Evolutionary conservation across 345 rosid species (phyloP), one percentile per base, ranked within the genome.

Genomic region (Moricandia moricandioides): DNA sequence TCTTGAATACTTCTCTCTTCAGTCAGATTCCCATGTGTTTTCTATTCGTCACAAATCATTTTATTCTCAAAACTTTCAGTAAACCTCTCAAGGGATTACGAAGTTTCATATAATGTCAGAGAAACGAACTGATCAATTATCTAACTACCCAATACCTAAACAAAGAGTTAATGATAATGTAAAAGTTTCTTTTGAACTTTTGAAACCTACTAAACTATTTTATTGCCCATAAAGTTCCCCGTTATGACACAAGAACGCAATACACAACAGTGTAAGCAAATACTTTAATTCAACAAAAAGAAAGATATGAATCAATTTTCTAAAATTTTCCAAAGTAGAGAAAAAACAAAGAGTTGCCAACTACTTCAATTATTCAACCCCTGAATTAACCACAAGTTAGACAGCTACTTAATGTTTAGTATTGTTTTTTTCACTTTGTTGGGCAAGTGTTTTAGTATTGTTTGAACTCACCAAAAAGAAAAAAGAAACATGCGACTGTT

Each of bases 191-290:
- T 12, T 37, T 62, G 8, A 8, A 62, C 58, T 62, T 76, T 69
- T 54, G 63, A 54, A 64, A 76, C 65, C 64, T 69, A 75, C 54
- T 63, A 76, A 62, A 76, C 70, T 62, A 62, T 69, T 69, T 7
- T n/a, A 7, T 69, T 40, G 14, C 79, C 75, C 75, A 70, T 76
- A 57, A 76, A 40, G 70, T 61, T 17, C 74, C 24, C 31, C 74
- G 30, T 37, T 69, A 47, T 52, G 65, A 45, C 65, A 55, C 58
- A 30, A 62, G 21, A 57, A 66, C 34, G 17, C 71, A 69, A 75
- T 69, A 68, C 29, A 67, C 10, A 62, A 75, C 69, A 68, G 49
- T 75, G 21, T 67, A 16, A 30, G 62, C 55, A 45, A 60, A 34
- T 67, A 60, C 2, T 24, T 51, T 68, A 67, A 59, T 51, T 68